phyloP scores from a whole-genome alignment of 2,329 filamentous ascomycete genomes.

The Microcera coccophila region DNA sequence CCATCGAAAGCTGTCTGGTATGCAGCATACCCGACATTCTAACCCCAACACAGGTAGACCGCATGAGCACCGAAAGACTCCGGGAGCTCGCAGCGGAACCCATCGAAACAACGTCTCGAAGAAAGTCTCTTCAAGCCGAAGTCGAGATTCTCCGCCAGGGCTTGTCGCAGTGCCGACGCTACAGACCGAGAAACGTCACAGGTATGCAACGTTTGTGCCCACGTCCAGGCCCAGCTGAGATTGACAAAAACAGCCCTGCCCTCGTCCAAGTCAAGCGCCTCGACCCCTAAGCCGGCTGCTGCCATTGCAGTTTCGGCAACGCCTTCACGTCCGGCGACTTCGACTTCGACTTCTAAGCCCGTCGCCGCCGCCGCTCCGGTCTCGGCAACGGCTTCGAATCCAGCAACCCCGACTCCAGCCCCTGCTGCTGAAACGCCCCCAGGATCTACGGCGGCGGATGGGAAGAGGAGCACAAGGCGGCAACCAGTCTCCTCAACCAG shows the following conservation, averaged over 20 bases:
- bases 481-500: no score
- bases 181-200: slow-evolving; percentile 11
- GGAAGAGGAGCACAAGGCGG: no score
- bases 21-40: not conserved
- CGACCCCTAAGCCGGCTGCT: no score
- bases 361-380: not conserved
- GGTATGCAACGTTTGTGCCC: not conserved
- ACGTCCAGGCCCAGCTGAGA: not conserved
- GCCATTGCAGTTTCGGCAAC: no score
- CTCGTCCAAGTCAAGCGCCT: not conserved
- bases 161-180: slow-evolving; percentile 6
- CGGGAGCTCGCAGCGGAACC: not conserved
- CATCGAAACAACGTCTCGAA: slow-evolving; percentile 2
- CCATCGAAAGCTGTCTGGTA: slow-evolving; percentile 45
- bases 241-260: slow-evolving; percentile 1
- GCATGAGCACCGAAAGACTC: not conserved
- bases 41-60: not conserved
- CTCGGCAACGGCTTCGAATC: not conserved
- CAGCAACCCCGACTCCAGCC: no score
- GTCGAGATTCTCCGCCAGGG: slow-evolving; percentile 10
- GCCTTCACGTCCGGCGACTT: not conserved
- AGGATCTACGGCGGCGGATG: no score
- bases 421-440: no score
- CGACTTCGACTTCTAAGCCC: not conserved
- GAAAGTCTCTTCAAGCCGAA: slow-evolving; percentile 9